phyloP scores from a whole-genome alignment of 331 rosid genomes.

The Acacia pycnantha region DNA sequence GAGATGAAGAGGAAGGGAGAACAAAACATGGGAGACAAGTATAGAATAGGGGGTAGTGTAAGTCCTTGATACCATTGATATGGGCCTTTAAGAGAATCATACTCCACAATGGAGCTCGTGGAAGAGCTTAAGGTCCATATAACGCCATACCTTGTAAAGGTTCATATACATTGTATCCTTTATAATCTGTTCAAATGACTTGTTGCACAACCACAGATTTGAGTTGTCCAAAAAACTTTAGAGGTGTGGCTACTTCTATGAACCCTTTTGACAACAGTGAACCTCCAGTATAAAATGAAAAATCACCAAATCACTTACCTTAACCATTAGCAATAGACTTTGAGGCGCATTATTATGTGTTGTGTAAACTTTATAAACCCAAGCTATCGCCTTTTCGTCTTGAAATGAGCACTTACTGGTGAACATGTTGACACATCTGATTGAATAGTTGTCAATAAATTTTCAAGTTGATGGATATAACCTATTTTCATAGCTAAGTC shows the following conservation, averaged over 20 bases:
- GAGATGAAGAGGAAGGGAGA: neutral
- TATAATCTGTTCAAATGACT: neutral
- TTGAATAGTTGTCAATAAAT: neutral
- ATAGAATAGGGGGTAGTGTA: neutral
- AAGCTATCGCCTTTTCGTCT: neutral
- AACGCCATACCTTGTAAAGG: neutral
- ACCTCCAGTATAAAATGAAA: neutral
- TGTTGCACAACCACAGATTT: neutral
- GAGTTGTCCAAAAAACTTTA: neutral
- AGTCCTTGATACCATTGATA: neutral
- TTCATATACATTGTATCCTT: neutral
- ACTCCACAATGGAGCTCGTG: neutral
- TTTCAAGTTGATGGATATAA: neutral
- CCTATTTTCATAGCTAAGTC: neutral
- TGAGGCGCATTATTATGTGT: neutral
- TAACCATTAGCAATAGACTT: neutral
- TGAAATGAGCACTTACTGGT: neutral
- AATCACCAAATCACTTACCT: neutral
- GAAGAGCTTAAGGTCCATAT: neutral
- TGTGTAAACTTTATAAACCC: neutral
- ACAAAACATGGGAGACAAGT: neutral
- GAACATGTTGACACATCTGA: neutral
- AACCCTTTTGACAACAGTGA: neutral
- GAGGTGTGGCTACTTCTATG: neutral
- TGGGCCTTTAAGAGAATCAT: neutral